A percentile compares a stretch with the other conserved stretches of the same genome.
These are phyloP conservation scores for Neonectria punicea DNA, from an alignment of 2,329 filamentous ascomycete genomes.

Conservation along the genomic window DNA sequence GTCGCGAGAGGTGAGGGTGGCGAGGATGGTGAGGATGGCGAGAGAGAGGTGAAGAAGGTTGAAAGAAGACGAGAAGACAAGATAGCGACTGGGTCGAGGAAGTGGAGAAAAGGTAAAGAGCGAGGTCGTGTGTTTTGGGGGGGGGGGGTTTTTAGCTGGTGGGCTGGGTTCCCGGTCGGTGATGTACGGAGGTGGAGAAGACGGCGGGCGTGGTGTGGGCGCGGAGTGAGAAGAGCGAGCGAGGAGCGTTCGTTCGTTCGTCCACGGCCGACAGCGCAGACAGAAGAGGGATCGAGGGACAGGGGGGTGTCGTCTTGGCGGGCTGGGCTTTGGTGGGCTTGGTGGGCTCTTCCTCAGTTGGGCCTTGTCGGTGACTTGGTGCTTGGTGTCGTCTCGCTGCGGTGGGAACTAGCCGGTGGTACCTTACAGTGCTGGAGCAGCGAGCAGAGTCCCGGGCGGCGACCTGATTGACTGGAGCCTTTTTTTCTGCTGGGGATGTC, in stretches of 20 bases:
- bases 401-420: constrained; percentile 11
- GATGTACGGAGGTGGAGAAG: constrained; percentile 42
- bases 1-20: constrained; percentile 8
- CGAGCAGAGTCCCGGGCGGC: constrained; percentile 5
- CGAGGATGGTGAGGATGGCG: constrained; percentile 18
- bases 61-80: constrained; percentile 29
- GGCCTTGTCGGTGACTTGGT: constrained; percentile 8
- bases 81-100: constrained; percentile 35
- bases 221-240: constrained; percentile 22
- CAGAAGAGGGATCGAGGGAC: constrained; percentile 23
- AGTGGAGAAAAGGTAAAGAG: constrained; percentile 38
- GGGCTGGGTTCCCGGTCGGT: constrained; percentile 39
- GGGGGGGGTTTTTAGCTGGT: constrained; percentile 39
- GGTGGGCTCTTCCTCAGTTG: constrained; percentile 13
- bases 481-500: constrained; percentile 21
- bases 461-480: constrained; percentile 15
- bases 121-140: constrained; percentile 41
- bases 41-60: constrained; percentile 32
- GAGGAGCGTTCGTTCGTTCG: constrained; percentile 27
- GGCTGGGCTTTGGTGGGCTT: constrained; percentile 5
- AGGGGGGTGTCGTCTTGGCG: constrained; percentile 13
- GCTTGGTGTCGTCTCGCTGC: constrained; percentile 13
- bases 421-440: constrained; percentile 25
- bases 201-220: constrained; percentile 22
- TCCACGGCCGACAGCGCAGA: constrained; percentile 24